These are phyloP conservation scores for Fusarium protoensiforme DNA, from an alignment of 2,329 filamentous ascomycete species.

Conservation along the genomic window DNA sequence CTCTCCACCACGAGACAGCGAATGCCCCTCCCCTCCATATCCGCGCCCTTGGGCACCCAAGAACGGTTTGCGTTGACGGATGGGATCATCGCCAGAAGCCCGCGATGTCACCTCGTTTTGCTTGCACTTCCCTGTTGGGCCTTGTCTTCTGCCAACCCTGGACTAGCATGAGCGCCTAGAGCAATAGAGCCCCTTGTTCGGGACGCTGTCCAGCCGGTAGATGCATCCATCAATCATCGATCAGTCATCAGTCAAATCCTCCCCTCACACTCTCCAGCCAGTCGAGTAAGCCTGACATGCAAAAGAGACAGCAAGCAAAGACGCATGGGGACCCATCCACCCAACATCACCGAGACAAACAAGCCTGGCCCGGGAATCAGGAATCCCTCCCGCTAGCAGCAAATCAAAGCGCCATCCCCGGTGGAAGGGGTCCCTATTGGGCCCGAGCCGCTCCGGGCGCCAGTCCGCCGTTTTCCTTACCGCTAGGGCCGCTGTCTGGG, in stretches of 20 bases:
- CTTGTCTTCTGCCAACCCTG: constrained; percentile 25
- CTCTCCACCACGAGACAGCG: constrained; percentile 22
- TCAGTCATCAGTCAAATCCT: constrained; percentile 15
- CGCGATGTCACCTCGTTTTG: constrained; percentile 28
- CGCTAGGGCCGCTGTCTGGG: not conserved
- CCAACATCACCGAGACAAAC: not conserved
- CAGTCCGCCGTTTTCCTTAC: constrained; percentile 1
- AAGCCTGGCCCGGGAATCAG: constrained; percentile 15
- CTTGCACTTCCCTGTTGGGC: constrained; percentile 25
- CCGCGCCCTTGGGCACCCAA: constrained; percentile 19
- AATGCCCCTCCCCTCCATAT: constrained; percentile 9
- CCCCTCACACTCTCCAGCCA: constrained; percentile 11
- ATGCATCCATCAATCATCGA: constrained; percentile 33
- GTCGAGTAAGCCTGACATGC: not conserved
- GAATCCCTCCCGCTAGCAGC: not conserved
- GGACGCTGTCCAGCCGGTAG: constrained; percentile 27
- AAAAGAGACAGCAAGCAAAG: not conserved
- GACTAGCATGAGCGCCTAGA: constrained; percentile 22
- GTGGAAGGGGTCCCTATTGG: constrained; percentile 33
- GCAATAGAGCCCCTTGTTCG: constrained; percentile 17
- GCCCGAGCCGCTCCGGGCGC: constrained; percentile 22
- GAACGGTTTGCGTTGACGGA: constrained; percentile 28
- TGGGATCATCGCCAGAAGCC: constrained; percentile 19
- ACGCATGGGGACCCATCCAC: constrained; percentile 1
- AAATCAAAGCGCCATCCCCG: constrained; percentile 32